Conservation (phyloP, 208 protist species). For the Perkinsela sp. region DNA sequence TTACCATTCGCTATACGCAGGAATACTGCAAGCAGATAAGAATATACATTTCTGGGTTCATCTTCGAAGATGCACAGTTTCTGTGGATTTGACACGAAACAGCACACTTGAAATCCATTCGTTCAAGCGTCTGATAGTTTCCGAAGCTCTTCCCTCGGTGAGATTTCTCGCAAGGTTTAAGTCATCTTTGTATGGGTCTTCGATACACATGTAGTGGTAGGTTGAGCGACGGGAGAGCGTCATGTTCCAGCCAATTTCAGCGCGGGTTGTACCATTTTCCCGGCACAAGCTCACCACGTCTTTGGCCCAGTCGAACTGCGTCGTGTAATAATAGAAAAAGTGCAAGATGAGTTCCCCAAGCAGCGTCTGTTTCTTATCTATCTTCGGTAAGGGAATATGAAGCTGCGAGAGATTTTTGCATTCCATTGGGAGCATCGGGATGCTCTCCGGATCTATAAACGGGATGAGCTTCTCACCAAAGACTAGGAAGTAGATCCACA, state of each 20-base stretch:
- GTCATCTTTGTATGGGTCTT: slow-evolving; percentile 63
- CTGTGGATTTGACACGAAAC: neutral
- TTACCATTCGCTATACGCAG: neutral
- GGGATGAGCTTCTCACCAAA: slow-evolving; percentile 19
- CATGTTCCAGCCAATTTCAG: neutral
- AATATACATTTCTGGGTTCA: neutral
- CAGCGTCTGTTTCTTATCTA: slow-evolving; percentile 8
- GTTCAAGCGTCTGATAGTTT: neutral
- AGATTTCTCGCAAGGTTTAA: slow-evolving; percentile 48
- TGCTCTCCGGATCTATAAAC: slow-evolving; percentile 26
- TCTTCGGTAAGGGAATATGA: neutral
- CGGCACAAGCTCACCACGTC: slow-evolving; percentile 54
- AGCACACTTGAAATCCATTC: neutral
- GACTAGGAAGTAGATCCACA: slow-evolving; percentile 66
- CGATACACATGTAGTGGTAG: slow-evolving; percentile 49
- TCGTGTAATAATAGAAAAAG: slow-evolving; percentile 60
- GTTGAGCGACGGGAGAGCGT: neutral
- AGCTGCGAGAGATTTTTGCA: neutral
- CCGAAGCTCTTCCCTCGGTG: slow-evolving; percentile 9
- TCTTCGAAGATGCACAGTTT: neutral
- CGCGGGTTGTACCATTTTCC: slow-evolving; percentile 28
- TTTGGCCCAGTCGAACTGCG: slow-evolving; percentile 48
- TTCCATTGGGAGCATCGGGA: neutral
- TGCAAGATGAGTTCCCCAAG: slow-evolving; percentile 35
- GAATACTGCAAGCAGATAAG: neutral